Base-by-base conservation (phyloP, 129 eudicot genomes). In the Calendula officinalis region DNA sequence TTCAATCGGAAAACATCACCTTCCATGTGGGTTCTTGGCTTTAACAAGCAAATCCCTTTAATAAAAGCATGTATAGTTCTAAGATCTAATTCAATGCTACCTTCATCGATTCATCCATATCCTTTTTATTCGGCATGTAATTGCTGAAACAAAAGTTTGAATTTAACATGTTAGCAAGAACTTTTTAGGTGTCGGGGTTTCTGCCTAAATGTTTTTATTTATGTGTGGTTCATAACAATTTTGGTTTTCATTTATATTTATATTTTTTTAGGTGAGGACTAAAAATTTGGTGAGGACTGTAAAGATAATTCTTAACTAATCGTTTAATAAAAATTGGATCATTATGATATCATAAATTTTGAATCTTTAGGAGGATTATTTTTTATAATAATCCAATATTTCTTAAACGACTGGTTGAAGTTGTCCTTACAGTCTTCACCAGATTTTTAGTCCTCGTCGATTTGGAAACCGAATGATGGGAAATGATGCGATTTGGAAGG, bases 11-110 rank as follows among this genome's bases (percentile, higher is more conserved):
- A 59, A 63, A 33, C 50, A 64, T 45, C 60, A 47, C 59, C 60
- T 70, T 70, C 60, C 60, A 58, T 70, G 75, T 70, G 68, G 53
- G 71, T 73, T 64, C 48, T 17, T 56, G 70, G 50, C 54, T 72
- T 72, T 52, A 44, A 8, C 35, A n/a, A 15, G 11, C 43, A 72
- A 34, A 63, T 17, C 48, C 17, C 50, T 72, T 72, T 72, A 35
- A 39, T 32, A 12, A 72, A 73, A 64, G 59, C 51, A 17, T 72
- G 43, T 45, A 36, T 44, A 17, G 51, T 52, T 64, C 37, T 36
- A 15, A 22, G 13, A 54, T 14, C 39, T 13, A 45, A 52, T 54
- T 44, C 41, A 63, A 53, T 43, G 71, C 58, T 36, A 34, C 34
- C 36, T 48, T 50, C 47, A 50, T 53, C 52, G 17, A 39, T 48